Percentiles rank a stretch among this genome's conserved stretches.
Evolutionary conservation across 306 rosid genomes (phyloP).

Genomic region (Spatholobus suberectus): DNA sequence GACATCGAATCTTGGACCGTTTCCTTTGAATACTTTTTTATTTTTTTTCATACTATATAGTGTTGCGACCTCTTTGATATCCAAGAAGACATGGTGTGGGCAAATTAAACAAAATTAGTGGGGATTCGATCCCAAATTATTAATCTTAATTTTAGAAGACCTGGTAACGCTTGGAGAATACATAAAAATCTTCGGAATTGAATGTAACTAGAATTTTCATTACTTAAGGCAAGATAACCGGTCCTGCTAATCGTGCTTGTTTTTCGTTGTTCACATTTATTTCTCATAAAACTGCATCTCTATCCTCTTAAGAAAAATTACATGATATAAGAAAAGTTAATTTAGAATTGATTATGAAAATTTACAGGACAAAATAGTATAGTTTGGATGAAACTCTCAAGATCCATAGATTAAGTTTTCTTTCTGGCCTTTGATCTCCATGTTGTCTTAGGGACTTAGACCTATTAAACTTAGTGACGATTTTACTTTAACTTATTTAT

Average conservation of each 20-base stretch:
- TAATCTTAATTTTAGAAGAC: neutral
- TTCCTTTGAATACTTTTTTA: neutral
- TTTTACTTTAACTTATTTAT: neutral
- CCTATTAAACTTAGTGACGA: neutral
- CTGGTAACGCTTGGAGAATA: neutral
- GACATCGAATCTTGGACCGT: neutral
- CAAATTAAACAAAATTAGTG: neutral
- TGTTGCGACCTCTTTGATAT: neutral
- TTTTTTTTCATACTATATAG: neutral
- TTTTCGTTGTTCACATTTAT: neutral
- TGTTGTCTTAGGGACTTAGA: neutral
- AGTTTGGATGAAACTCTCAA: neutral
- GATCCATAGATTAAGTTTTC: neutral
- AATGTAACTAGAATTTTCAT: neutral
- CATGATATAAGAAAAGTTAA: too few relatives aligned
- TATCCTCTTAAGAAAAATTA: neutral
- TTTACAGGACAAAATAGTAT: neutral
- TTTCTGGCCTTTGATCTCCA: neutral
- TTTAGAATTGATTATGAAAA: too few relatives aligned
- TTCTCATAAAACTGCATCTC: neutral
- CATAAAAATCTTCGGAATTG: neutral
- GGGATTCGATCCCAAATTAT: neutral
- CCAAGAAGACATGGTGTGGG: neutral
- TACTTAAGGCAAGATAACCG: too few relatives aligned
- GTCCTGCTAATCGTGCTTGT: too few relatives aligned